A percentile compares a stretch with the other conserved stretches of the same genome.
These are phyloP conservation scores for Leccinum truebloodii DNA, from an alignment of 768 basidiomycete species.

Conservation along the genomic window DNA sequence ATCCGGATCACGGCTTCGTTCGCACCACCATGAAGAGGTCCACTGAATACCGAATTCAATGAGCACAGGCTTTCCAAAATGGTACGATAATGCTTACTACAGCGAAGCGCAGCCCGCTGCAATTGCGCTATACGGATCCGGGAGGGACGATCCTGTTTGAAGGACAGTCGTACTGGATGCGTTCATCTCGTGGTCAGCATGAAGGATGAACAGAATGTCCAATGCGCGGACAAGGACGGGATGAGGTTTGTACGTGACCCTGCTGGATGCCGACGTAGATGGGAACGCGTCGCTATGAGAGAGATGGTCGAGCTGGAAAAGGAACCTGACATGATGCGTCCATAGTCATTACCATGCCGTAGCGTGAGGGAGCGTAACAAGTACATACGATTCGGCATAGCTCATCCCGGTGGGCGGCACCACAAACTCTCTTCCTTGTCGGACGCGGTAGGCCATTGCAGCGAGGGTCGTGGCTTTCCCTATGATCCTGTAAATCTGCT, in stretches of 20 bases:
- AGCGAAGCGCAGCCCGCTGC: conserved; percentile 88
- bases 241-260: conserved; percentile 66
- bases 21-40: conserved; percentile 64
- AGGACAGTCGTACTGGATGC: conserved; percentile 84
- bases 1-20: conserved; percentile 95
- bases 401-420: conserved; percentile 78
- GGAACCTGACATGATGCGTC: conserved; percentile 50
- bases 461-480: conserved; percentile 89
- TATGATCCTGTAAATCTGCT: conserved; percentile 86
- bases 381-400: conserved; percentile 73
- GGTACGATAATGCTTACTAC: conserved; percentile 52
- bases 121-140: conserved; percentile 88
- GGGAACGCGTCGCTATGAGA: conserved; percentile 33
- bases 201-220: conserved; percentile 84
- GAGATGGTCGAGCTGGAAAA: conserved; percentile 89
- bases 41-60: conserved; percentile 8
- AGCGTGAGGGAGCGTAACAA: neutral
- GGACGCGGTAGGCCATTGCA: conserved; percentile 93
- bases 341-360: neutral
- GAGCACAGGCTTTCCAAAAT: neutral
- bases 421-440: conserved; percentile 88
- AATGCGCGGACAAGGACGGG: conserved; percentile 86
- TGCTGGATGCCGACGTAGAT: conserved; percentile 44
- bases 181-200: conserved; percentile 91
- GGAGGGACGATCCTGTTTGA: conserved; percentile 86